Base-by-base conservation (phyloP, 1,284 basidiomycete genomes). In the Melampsora occidentalis region DNA sequence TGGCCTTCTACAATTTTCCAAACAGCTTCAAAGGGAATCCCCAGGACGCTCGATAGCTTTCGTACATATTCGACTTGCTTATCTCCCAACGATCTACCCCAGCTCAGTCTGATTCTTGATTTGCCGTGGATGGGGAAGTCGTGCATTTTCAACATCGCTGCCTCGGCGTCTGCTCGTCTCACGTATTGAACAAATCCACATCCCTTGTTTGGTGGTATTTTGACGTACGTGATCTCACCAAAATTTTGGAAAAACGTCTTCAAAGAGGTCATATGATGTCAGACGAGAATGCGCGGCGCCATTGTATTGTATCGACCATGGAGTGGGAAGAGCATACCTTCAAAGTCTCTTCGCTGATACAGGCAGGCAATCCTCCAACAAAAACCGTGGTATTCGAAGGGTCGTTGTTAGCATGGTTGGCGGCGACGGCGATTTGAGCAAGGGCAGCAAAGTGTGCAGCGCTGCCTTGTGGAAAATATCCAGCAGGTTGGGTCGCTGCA, bases 111-210 rank as follows among this genome's bases (percentile, higher is more conserved):
- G 80, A 97, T 94, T 79, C 92, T 87, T 78, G 82, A 82, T 75
- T 92, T 93, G 16, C 93, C 93, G 63, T 92, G 92, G 79, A 97
- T 90, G 6, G 92, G 92, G 83, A 94, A 97, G 28, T 93, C 93
- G 84, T 97, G 94, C 93, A 97, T 94, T 83, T 92, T 91, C 83
- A 94, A 91, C 79, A 97, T 97, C 2, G 94, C 94, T 33, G 88
- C 87, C 82, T 96, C 93, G 6, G 94, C 94, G 83, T 97, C 94
- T 14, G 88, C 88, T 84, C 97, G 95, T 79, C 89, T 87, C 33
- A 95, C 91, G 81, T 93, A 97, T 84, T 96, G 94, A 35, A 97
- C 94, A 80, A 97, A 97, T 0, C 94, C 94, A 81, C 94, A 97
- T 78, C 94, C 92, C 82, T 97, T 97, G 67, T 93, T 93, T 33